Base-by-base conservation (phyloP, 177 flowering plant species). In the Vitis hybrid region DNA sequence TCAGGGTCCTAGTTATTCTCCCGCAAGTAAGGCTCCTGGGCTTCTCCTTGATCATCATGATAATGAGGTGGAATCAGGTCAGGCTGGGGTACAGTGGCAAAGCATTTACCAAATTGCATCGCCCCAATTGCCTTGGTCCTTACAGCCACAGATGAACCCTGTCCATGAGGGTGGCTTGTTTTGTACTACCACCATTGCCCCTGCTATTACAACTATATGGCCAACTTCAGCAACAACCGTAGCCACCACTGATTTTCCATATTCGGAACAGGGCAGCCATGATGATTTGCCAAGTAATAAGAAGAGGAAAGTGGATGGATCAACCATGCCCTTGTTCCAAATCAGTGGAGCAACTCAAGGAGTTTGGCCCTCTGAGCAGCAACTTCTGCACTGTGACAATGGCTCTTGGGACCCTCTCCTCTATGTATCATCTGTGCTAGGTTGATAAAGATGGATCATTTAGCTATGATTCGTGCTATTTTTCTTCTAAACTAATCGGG, bases 331-430 rank as follows among this genome's bases (percentile, higher is more conserved):
- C 16, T 31, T 52, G 59, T 13, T 51, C 16, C 65, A 63, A 16
- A 29, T 50, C 51, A 64, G 39, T 31, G 66, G 51, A 18, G 12
- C 64, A 33, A 19, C 51, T 8, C 70, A 52, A 39, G 55, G 60
- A 0, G 55, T 58, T 29, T 77, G 77, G 75, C 22, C 66, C 1
- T 39, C 67, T 0, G 73, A 71, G 19, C 70, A 71, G 12, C 75
- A 75, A 19, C 45, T 55, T 31, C n/a, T 58, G 64, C 76, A 73
- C 9, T 66, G 51, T 48, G 74, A 73, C 5, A 67, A 50, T 68
- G 61, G 29, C 58, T 64, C 78, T 19, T 78, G 75, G 70, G 81
- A 78, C 58, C 78, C 75, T 66, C 55, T 71, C 50, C 72, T 71
- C 20, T 74, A 71, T 65, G 67, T 62, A 11, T 62, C 71, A 18